Conservation (phyloP, 768 basidiomycete genomes). For the Lyophyllum semitale region DNA sequence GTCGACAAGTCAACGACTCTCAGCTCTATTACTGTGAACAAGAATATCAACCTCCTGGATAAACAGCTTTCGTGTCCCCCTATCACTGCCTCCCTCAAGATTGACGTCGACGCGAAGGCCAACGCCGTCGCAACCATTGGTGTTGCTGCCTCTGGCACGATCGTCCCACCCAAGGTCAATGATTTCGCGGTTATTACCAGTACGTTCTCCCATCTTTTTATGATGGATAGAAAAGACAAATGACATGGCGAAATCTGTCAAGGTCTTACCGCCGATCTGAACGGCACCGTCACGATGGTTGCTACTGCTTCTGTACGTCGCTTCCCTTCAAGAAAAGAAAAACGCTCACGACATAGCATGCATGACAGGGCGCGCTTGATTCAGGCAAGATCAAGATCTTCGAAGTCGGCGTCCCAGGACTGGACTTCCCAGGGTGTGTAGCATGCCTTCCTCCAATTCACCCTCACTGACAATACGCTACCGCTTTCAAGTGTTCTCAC, state of each 20-base stretch:
- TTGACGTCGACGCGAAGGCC: slow-evolving; percentile 24
- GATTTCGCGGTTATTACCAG: slow-evolving; percentile 37
- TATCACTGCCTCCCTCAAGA: slow-evolving; percentile 16
- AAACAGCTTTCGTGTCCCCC: slow-evolving; percentile 23
- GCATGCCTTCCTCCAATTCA: neutral
- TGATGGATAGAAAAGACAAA: neutral
- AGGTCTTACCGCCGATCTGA: slow-evolving; percentile 39
- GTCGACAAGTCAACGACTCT: slow-evolving; percentile 31
- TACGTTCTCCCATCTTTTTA: slow-evolving; percentile 17
- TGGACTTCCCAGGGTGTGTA: slow-evolving; percentile 50
- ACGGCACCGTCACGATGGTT: slow-evolving; percentile 37
- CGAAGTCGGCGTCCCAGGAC: slow-evolving; percentile 44
- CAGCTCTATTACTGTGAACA: slow-evolving; percentile 30
- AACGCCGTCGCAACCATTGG: slow-evolving; percentile 28
- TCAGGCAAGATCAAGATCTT: slow-evolving; percentile 43
- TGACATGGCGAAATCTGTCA: neutral
- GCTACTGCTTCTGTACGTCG: slow-evolving; percentile 35
- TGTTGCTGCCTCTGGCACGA: slow-evolving; percentile 24
- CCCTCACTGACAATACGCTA: neutral
- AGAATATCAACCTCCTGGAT: slow-evolving; percentile 30
- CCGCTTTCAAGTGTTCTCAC: slow-evolving; percentile 38
- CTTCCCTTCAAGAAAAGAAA: neutral
- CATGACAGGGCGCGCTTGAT: slow-evolving; percentile 36
- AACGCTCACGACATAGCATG: neutral
- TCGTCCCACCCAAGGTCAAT: slow-evolving; percentile 24